These are phyloP conservation scores for Fusarium hostae DNA, from an alignment of 2,329 filamentous ascomycete genomes.

Conservation along the genomic window DNA sequence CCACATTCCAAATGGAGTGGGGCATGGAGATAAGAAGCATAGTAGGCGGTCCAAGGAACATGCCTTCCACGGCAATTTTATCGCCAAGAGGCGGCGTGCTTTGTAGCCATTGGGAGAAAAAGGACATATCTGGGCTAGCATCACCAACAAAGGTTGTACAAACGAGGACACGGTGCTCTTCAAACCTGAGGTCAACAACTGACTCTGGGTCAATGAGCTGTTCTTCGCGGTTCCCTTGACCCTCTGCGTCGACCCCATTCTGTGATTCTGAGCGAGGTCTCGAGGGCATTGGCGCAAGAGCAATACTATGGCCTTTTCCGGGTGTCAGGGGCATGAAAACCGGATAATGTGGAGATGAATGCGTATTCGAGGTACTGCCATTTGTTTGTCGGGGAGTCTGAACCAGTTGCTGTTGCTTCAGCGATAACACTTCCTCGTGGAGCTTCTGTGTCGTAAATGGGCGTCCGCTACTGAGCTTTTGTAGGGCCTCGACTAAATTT, in stretches of 20 bases:
- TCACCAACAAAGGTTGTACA: constrained; percentile 75
- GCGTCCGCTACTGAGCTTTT: constrained; percentile 62
- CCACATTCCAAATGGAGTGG: constrained; percentile 69
- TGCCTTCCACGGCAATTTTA: constrained; percentile 72
- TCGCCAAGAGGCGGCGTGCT: constrained; percentile 66
- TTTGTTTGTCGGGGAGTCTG: constrained; percentile 59
- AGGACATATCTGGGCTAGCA: constrained; percentile 72
- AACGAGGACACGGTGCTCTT: constrained; percentile 71
- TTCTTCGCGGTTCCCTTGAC: constrained; percentile 48
- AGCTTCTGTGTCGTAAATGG: constrained; percentile 67
- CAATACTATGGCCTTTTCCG: constrained; percentile 63
- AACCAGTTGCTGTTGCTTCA: constrained; percentile 57
- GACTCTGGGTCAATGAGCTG: constrained; percentile 59
- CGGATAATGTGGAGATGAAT: constrained; percentile 55
- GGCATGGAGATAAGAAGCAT: constrained; percentile 76
- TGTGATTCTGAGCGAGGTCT: constrained; percentile 45
- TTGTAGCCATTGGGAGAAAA: constrained; percentile 74
- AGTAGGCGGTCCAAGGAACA: constrained; percentile 74
- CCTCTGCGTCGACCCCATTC: constrained; percentile 45
- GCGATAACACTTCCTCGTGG: constrained; percentile 64
- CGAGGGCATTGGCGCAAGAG: constrained; percentile 60
- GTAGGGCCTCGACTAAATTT: constrained; percentile 65
- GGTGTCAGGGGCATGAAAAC: constrained; percentile 67
- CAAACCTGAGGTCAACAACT: constrained; percentile 67
- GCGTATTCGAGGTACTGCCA: constrained; percentile 53